These are phyloP conservation scores for Streptanthus diversifolius DNA, from an alignment of 345 rosid species.

Conservation along the genomic window DNA sequence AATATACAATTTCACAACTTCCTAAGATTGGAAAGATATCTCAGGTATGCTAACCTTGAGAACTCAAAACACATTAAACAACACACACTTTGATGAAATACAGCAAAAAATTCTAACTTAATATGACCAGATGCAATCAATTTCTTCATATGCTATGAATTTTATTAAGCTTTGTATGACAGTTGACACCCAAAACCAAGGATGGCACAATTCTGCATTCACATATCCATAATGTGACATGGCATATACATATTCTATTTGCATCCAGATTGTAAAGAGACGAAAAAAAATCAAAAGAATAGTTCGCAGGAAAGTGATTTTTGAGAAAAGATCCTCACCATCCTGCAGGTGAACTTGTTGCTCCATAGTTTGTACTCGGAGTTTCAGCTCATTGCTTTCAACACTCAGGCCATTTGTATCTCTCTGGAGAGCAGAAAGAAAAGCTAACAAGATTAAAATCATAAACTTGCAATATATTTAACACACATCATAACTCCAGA, in stretches of 20 bases:
- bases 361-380: constrained; percentile 86
- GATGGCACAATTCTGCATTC: not conserved
- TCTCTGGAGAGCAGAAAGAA: constrained; percentile 44
- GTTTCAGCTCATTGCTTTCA: constrained; percentile 83
- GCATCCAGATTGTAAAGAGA: not conserved
- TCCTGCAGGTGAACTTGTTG: constrained; percentile 90
- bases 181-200: not conserved
- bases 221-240: not conserved
- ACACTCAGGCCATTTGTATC: constrained; percentile 74
- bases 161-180: not conserved
- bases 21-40: not conserved
- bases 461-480: not conserved
- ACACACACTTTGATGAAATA: not conserved
- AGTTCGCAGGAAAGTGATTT: not conserved
- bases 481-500: not conserved
- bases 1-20: not conserved
- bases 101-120: not conserved
- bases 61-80: not conserved
- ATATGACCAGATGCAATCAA: not conserved
- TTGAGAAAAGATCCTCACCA: constrained; percentile 51
- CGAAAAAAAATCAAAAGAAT: not conserved
- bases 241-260: not conserved
- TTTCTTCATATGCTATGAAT: not conserved
- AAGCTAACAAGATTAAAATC: not conserved
- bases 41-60: not conserved